Conservation (phyloP, 192 early-diverging fungal species). For the Globomyces pollinis-pini region DNA sequence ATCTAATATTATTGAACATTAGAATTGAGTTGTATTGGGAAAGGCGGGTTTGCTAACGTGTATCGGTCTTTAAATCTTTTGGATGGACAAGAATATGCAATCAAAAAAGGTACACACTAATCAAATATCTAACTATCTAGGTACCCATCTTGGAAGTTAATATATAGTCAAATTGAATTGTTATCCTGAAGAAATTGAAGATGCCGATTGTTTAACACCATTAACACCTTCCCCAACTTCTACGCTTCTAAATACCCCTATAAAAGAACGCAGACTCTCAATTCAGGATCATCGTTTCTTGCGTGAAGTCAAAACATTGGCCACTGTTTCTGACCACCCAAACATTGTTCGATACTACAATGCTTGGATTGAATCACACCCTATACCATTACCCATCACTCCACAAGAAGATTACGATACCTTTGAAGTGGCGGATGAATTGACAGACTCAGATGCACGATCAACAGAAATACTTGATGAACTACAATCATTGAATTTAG, state of each 20-base stretch:
- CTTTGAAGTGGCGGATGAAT: too few species aligned
- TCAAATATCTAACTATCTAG: too few species aligned
- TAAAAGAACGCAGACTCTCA: constrained; percentile 7
- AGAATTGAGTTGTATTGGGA: constrained; percentile 38
- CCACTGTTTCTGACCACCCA: constrained; percentile 33
- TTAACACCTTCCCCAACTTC: neutral
- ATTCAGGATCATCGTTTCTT: constrained; percentile 26
- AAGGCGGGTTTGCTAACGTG: constrained; percentile 49
- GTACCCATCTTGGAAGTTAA: too few species aligned
- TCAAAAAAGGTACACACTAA: too few species aligned
- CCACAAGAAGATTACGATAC: neutral
- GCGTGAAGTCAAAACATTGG: constrained; percentile 42
- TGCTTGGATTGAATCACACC: constrained; percentile 34
- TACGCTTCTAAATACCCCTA: neutral
- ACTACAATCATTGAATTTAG: neutral
- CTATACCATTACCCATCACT: neutral
- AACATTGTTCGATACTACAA: constrained; percentile 42
- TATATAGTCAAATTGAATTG: constrained; percentile 35
- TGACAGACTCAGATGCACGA: neutral
- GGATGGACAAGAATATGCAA: constrained; percentile 43
- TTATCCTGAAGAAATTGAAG: constrained; percentile 18
- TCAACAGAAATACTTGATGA: neutral
- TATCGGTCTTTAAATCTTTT: constrained; percentile 29
- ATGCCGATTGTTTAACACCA: neutral
- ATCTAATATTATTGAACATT: neutral